These are phyloP conservation scores for Aspergillus caelatus DNA, from an alignment of 2,329 filamentous ascomycete genomes.

Conservation along the genomic window DNA sequence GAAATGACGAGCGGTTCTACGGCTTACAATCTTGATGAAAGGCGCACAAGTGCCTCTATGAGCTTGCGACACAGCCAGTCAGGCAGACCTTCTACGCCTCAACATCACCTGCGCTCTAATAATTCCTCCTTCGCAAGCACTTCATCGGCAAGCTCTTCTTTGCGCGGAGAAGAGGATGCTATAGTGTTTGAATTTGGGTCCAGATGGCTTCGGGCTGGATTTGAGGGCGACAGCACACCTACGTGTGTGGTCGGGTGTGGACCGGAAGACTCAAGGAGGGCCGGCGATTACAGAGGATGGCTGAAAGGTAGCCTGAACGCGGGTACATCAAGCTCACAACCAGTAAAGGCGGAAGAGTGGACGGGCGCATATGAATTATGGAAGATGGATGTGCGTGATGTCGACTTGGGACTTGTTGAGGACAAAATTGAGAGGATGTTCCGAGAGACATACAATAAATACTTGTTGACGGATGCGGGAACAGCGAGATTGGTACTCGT, in stretches of 20 bases:
- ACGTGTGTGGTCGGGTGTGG: conserved; percentile 72
- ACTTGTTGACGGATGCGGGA: conserved; percentile 62
- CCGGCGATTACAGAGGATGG: conserved; percentile 81
- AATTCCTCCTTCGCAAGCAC: conserved; percentile 57
- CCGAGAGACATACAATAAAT: conserved; percentile 80
- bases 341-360: conserved; percentile 42
- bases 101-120: conserved; percentile 49
- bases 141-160: conserved; percentile 60
- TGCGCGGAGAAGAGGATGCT: conserved; percentile 77
- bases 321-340: conserved; percentile 40
- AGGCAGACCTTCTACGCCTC: conserved; percentile 55
- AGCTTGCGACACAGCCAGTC: conserved; percentile 35
- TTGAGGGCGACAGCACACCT: conserved; percentile 79
- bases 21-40: conserved; percentile 28
- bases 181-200: conserved; percentile 82
- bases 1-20: conserved; percentile 24
- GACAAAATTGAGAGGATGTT: conserved; percentile 85
- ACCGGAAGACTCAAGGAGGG: conserved; percentile 74
- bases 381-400: conserved; percentile 69
- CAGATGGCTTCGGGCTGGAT: conserved; percentile 77
- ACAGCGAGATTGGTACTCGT: conserved; percentile 74
- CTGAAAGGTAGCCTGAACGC: conserved; percentile 55
- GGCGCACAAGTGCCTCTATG: conserved; percentile 25
- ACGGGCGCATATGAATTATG: conserved; percentile 69
- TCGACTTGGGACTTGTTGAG: conserved; percentile 77